Evolutionary conservation across 2,329 filamentous ascomycete genomes (phyloP).

Genomic region (Paecilomyces sp.): DNA sequence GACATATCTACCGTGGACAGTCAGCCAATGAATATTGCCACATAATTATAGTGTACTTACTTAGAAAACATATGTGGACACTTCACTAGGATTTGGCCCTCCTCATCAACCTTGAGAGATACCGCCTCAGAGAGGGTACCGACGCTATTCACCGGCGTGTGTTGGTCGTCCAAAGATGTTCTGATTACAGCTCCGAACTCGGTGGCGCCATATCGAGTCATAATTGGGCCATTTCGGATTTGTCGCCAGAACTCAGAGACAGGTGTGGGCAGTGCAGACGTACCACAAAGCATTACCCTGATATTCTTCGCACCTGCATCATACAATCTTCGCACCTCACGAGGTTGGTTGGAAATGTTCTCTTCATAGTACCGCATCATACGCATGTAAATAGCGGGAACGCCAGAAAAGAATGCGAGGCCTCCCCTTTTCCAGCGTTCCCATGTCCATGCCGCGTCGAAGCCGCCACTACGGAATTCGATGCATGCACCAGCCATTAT

Average conservation of each 20-base stretch:
- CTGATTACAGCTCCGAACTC: constrained; percentile 40
- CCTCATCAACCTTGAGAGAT: constrained; percentile 38
- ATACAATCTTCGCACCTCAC: constrained; percentile 26
- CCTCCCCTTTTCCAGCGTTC: constrained; percentile 21
- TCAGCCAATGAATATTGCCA: not conserved
- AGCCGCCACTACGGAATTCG: constrained; percentile 36
- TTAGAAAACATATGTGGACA: constrained; percentile 36
- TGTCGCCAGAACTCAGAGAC: constrained; percentile 46
- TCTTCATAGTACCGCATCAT: constrained; percentile 28
- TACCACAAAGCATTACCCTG: constrained; percentile 23
- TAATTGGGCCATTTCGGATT: constrained; percentile 33
- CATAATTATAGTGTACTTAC: constrained; percentile 10
- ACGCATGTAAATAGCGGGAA: constrained; percentile 39
- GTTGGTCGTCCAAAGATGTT: constrained; percentile 31
- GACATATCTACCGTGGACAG: constrained; percentile 16
- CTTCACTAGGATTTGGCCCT: constrained; percentile 41
- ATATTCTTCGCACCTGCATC: constrained; percentile 30
- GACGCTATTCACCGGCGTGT: constrained; percentile 9
- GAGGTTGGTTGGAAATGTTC: constrained; percentile 10
- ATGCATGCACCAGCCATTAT: constrained; percentile 33
- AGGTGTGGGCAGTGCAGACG: constrained; percentile 43
- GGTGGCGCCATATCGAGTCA: constrained; percentile 39
- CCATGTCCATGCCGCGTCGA: constrained; percentile 32
- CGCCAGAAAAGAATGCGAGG: constrained; percentile 32
- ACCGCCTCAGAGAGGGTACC: constrained; percentile 19